These are phyloP conservation scores for Nitzschia sp. DNA, from an alignment of 108 stramenopile species.

Conservation along the genomic window DNA sequence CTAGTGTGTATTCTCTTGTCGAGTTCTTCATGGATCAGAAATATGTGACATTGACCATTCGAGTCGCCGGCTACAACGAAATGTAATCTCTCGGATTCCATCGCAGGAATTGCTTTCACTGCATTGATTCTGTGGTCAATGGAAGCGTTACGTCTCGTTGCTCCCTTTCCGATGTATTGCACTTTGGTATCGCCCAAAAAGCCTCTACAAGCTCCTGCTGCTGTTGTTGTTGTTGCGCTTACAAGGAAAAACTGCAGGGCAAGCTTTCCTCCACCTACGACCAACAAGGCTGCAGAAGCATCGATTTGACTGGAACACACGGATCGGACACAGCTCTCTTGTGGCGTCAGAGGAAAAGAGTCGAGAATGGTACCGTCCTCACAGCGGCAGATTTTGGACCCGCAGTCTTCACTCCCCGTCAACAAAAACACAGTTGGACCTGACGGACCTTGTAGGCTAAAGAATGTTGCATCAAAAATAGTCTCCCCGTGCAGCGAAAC, in stretches of 20 bases:
- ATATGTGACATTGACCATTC: slow-evolving; percentile 58
- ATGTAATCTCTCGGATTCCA: slow-evolving; percentile 14
- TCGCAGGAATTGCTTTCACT: slow-evolving; percentile 56
- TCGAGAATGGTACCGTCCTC: slow-evolving; percentile 34
- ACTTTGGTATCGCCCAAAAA: slow-evolving; percentile 25
- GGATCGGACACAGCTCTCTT: slow-evolving; percentile 73
- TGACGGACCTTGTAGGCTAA: slow-evolving; percentile 20
- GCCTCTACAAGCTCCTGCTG: neutral
- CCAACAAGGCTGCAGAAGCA: slow-evolving; percentile 42
- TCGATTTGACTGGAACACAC: slow-evolving; percentile 47
- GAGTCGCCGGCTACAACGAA: slow-evolving; percentile 71
- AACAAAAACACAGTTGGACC: slow-evolving; percentile 32
- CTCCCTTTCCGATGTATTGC: slow-evolving; percentile 48
- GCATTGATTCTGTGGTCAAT: slow-evolving; percentile 82
- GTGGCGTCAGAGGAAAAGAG: slow-evolving; percentile 52
- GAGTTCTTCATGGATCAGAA: slow-evolving; percentile 30
- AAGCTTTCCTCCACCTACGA: slow-evolving; percentile 70
- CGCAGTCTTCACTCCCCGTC: slow-evolving; percentile 73
- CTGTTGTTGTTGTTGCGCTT: slow-evolving; percentile 13
- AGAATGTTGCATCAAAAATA: slow-evolving; percentile 58
- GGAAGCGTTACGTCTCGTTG: slow-evolving; percentile 28
- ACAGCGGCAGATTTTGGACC: slow-evolving; percentile 47
- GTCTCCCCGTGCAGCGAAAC: slow-evolving; percentile 58
- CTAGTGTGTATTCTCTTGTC: neutral
- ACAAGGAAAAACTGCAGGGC: slow-evolving; percentile 62